phyloP scores from a whole-genome alignment of 169 alveolate genomes.

The Babesia bigemina region DNA sequence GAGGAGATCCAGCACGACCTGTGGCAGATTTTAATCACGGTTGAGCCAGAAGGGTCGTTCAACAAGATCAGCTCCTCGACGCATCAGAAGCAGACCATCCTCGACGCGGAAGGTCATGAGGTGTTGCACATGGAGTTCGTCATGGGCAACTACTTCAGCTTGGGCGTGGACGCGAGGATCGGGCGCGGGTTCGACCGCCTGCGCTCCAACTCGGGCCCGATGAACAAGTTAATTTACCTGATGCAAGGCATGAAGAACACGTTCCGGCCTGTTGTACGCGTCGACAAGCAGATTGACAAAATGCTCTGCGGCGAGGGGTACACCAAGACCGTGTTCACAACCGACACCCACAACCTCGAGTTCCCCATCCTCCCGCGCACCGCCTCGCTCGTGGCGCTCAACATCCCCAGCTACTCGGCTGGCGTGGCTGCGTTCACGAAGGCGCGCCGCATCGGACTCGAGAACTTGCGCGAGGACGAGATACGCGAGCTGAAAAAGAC shows the following conservation, averaged over 20 bases:
- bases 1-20: constrained; percentile 84
- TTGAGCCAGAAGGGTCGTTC: constrained; percentile 85
- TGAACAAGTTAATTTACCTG: constrained; percentile 73
- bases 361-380: constrained; percentile 67
- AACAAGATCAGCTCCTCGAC: constrained; percentile 76
- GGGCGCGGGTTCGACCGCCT: constrained; percentile 91
- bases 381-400: constrained; percentile 67
- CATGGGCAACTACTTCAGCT: constrained; percentile 91
- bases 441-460: constrained; percentile 59
- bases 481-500: constrained; percentile 1
- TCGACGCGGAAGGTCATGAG: constrained; percentile 36
- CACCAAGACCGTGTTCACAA: constrained; percentile 66
- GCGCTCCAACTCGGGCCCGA: constrained; percentile 75
- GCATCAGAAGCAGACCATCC: constrained; percentile 70
- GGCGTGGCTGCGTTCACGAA: constrained; percentile 72
- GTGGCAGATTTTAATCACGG: constrained; percentile 86
- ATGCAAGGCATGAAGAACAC: constrained; percentile 84
- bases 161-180: constrained; percentile 92
- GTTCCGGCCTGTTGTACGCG: constrained; percentile 60
- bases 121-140: constrained; percentile 46
- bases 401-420: constrained; percentile 75
- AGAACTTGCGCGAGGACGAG: constrained; percentile 49
- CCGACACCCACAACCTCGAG: constrained; percentile 53
- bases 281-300: constrained; percentile 71
- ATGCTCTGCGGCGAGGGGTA: constrained; percentile 66